These are phyloP conservation scores for Gossypium thurberi DNA, from an alignment of 345 rosid species.

Conservation along the genomic window DNA sequence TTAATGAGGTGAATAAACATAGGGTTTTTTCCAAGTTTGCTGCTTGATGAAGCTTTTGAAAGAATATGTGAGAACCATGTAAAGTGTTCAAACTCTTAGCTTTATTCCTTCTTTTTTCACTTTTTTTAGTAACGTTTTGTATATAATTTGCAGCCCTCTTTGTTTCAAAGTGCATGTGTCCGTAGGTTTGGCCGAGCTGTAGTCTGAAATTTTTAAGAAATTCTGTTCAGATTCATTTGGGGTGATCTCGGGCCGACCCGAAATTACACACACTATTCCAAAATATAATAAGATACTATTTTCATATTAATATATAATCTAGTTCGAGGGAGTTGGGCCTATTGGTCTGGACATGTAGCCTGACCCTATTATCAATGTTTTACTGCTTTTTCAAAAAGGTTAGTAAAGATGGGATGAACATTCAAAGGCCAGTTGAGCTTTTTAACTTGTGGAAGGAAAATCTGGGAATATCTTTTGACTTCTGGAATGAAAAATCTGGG, in stretches of 20 bases:
- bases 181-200: no score
- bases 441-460: constrained; percentile 26
- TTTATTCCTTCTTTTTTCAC: constrained; percentile 6
- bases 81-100: constrained; percentile 5
- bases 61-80: constrained; percentile 8
- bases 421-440: constrained; percentile 11
- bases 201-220: no score
- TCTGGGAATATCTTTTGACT: neutral
- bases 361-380: no score
- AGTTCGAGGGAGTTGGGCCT: neutral
- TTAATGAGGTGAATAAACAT: constrained; percentile 14
- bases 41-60: constrained; percentile 15
- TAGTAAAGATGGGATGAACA: constrained; percentile 14
- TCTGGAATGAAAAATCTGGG: neutral
- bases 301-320: no score
- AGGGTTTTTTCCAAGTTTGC: constrained; percentile 1
- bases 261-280: no score
- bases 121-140: neutral
- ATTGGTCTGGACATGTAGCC: neutral
- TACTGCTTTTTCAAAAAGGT: neutral
- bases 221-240: no score
- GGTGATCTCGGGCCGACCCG: no score
- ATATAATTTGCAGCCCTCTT: neutral
- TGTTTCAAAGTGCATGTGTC: neutral
- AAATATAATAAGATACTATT: no score